Evolutionary conservation across 345 rosid species (phyloP).

Genomic region (Gossypioides kirkii): DNA sequence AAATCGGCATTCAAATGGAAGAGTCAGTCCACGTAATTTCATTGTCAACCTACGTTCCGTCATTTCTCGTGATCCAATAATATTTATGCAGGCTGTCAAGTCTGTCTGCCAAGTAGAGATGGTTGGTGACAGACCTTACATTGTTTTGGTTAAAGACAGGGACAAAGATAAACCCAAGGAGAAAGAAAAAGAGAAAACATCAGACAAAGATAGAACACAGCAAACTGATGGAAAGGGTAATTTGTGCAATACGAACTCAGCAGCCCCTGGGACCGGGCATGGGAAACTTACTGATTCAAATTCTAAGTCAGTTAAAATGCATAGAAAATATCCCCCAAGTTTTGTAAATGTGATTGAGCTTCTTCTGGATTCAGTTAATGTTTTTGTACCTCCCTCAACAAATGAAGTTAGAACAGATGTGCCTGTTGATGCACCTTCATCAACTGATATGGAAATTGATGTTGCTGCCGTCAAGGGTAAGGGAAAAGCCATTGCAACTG

Average conservation of each 20-base stretch:
- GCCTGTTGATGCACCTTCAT: constrained; percentile 33
- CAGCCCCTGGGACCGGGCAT: constrained; percentile 38
- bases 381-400: constrained; percentile 59
- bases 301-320: constrained; percentile 63
- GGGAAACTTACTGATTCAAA: constrained; percentile 48
- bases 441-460: constrained; percentile 89
- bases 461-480: constrained; percentile 67
- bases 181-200: constrained; percentile 53
- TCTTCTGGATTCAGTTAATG: constrained; percentile 62
- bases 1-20: constrained; percentile 73
- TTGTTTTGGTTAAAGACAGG: constrained; percentile 79
- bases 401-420: constrained; percentile 40
- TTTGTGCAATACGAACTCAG: constrained; percentile 31
- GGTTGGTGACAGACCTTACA: constrained; percentile 89
- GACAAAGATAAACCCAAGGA: constrained; percentile 78
- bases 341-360: constrained; percentile 79
- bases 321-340: constrained; percentile 76
- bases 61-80: constrained; percentile 74
- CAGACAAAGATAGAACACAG: constrained; percentile 58
- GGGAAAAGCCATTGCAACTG: constrained; percentile 77
- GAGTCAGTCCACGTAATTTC: constrained; percentile 79
- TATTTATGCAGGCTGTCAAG: constrained; percentile 76
- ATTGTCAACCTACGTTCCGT: constrained; percentile 65
- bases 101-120: constrained; percentile 90
- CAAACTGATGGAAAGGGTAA: constrained; percentile 55